Base-by-base conservation (phyloP, 2,329 filamentous ascomycete species). In the Fusarium pseudonygamai region DNA sequence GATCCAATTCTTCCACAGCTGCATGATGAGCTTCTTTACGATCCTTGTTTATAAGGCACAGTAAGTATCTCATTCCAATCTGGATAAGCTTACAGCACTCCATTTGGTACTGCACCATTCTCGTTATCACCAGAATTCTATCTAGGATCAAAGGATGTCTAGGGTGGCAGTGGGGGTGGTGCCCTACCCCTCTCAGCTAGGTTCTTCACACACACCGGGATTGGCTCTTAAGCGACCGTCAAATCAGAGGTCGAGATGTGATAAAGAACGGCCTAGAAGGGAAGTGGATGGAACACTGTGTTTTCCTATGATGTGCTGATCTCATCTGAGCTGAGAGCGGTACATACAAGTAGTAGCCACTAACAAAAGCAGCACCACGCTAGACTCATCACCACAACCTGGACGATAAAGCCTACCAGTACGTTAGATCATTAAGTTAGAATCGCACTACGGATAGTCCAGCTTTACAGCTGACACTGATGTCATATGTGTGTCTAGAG, bases 111-210 rank as follows among this genome's bases (percentile, higher is more conserved):
- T 36, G 47, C 42, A 30, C 28, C 24, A 73, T 52, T 46, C 56
- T 45, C 53, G 12, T 47, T n/a, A 42, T 55, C 42, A 69, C 49
- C 47, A 46, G 28, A 53, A 66, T 59, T 58, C 24, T 52, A 62
- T 30, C 42, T 45, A 67, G 53, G 67, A 55, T 36, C 59, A 53
- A 58, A 71, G 66, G 46, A 53, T 71, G 66, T 73, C 59, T 70
- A 71, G 69, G 68, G 67, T 69, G 71, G 61, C 50, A 53, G 66
- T 67, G 69, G 52, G 26, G 39, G 46, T 56, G 40, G 30, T 57
- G 45, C 20, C 50, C 43, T 36, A 37, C 37, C 37, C 37, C 58
- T 40, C 36, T 58, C 32, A 53, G 49, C 64, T 64, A 30, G 24
- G 43, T 58, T 16, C 34, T 36, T 36, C 34, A 39, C 53, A 61